Evolutionary conservation across 768 basidiomycete species (phyloP).

Genomic region (Pleurotus giganteus): DNA sequence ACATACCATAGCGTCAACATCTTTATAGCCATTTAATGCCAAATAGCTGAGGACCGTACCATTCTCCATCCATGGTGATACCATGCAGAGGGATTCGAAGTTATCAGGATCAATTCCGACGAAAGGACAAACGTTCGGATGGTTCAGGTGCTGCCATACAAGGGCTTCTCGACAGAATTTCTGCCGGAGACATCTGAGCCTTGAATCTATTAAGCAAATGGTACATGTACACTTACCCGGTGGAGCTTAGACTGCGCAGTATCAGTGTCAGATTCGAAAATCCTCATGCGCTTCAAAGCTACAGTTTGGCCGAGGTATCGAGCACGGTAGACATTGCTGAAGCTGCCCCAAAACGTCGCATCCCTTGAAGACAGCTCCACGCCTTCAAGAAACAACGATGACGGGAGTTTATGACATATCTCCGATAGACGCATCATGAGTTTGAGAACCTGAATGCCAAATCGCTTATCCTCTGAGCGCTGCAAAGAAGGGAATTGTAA

Average conservation of each 20-base stretch:
- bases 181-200: constrained; percentile 8
- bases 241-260: constrained; percentile 13
- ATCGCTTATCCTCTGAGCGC: constrained; percentile 1
- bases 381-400: constrained; percentile 22
- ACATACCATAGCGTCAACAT: neutral
- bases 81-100: constrained; percentile 16
- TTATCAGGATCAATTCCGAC: constrained; percentile 22
- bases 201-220: neutral
- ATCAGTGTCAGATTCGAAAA: constrained; percentile 15
- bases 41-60: constrained; percentile 10
- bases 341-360: constrained; percentile 24
- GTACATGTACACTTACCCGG: constrained; percentile 9
- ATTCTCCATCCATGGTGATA: constrained; percentile 11
- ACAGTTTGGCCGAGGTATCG: constrained; percentile 19
- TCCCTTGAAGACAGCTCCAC: constrained; percentile 19
- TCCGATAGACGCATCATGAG: constrained; percentile 6
- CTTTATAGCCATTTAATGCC: constrained; percentile 3
- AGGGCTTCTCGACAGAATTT: constrained; percentile 26
- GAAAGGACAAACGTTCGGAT: constrained; percentile 26
- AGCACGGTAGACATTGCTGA: constrained; percentile 27
- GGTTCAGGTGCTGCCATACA: constrained; percentile 24
- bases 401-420: constrained; percentile 19
- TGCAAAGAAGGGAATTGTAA: constrained; percentile 6
- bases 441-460: constrained; percentile 1
- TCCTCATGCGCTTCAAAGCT: constrained; percentile 25